Evolutionary conservation across 2,329 filamentous ascomycete genomes (phyloP).

Genomic region (Penicillium sp.): DNA sequence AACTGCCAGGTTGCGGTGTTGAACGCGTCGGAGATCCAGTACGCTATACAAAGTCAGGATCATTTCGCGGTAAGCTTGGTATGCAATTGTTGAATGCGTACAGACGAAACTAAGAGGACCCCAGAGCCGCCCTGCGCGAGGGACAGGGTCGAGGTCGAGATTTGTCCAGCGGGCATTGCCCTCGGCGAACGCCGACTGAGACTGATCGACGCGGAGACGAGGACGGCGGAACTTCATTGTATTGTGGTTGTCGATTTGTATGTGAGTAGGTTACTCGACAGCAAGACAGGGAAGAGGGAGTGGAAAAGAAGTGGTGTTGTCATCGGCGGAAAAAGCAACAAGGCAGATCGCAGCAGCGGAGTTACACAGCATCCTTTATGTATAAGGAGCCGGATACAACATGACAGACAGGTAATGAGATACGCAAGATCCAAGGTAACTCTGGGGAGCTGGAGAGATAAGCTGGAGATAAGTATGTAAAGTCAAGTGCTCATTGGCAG

Average conservation of each 20-base stretch:
- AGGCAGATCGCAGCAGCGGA: not conserved
- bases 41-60: slow-evolving; percentile 38
- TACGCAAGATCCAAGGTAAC: not conserved
- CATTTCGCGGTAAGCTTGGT: not conserved
- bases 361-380: not conserved
- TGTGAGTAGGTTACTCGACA: not conserved
- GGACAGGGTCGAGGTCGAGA: slow-evolving; percentile 56
- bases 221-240: slow-evolving; percentile 43
- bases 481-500: not conserved
- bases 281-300: not conserved
- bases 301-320: not conserved
- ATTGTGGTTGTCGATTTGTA: not conserved
- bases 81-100: slow-evolving; percentile 9
- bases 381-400: not conserved
- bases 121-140: slow-evolving; percentile 51
- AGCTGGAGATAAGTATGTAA: not conserved
- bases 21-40: slow-evolving; percentile 59
- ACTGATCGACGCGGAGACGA: slow-evolving; percentile 51
- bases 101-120: slow-evolving; percentile 50
- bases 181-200: slow-evolving; percentile 52
- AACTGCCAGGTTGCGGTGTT: slow-evolving; percentile 62
- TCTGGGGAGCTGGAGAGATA: not conserved
- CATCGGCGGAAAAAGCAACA: not conserved
- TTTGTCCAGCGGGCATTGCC: slow-evolving; percentile 53
- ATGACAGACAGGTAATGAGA: not conserved